Evolutionary conservation across 2,329 filamentous ascomycete genomes (phyloP), one percentile per base, ranked within the genome.

Genomic region (Hymenoscyphus infarciens): DNA sequence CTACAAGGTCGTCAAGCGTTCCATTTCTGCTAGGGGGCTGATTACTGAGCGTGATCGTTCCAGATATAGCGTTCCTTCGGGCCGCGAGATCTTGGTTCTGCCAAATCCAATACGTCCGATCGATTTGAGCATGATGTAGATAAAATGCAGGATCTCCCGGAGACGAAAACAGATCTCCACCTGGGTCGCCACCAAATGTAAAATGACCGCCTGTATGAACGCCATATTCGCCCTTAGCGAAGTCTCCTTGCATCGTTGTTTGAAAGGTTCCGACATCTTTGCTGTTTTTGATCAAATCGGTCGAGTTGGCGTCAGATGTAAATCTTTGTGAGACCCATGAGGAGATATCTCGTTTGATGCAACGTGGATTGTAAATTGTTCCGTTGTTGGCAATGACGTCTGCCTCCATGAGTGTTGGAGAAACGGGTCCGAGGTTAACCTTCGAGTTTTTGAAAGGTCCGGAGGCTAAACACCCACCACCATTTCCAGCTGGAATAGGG

Each of bases 381-480:
- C 74, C 66, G 45, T 71, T 59, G 2, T 70, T 66, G 3, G 70
- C 69, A 6, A 74, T 72, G 67, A 77, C 75, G 68, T 77, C 76
- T 29, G 69, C 53, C 55, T 65, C 63, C 29, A 65, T 64, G 6
- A 76, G 70, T 5, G 73, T 74, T 19, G 75, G 72, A 1, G 72
- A 68, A 19, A 83, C 77, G 1, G 83, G 83, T 0, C 83, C 83
- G 0, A 81, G 75, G 61, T 77, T 78, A 25, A 79, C 75, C 1
- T 66, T 68, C 69, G 74, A 73, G 65, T 80, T 71, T 63, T 71
- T 75, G 72, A 82, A 81, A 1, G 80, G 79, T 1, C 80, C 80
- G 1, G 74, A 76, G 15, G 71, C 75, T 2, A 87, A 75, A 69
- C 83, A 86, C 1, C 83, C 83, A 45, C 83, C 83, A 15, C 83